Percentiles rank a stretch among this genome's conserved stretches.
Conservation (phyloP, 192 early-diverging fungal genomes). For the Podila clonocystis region DNA sequence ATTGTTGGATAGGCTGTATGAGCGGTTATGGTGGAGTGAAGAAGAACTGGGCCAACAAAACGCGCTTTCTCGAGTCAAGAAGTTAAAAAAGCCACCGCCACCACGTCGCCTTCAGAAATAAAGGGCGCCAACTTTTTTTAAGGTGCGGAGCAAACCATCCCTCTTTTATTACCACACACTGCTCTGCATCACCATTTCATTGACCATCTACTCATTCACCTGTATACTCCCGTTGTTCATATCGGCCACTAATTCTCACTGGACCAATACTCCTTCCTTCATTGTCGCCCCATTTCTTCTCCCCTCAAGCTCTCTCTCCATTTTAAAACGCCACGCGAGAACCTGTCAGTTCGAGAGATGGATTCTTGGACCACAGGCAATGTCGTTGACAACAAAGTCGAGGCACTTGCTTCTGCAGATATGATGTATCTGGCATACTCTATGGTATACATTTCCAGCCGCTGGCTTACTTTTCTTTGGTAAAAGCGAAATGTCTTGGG, state of each 20-base stretch:
- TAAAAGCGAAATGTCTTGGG: no score
- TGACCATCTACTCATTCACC: neutral
- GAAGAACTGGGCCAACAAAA: neutral
- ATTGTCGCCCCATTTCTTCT: no score
- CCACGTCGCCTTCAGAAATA: neutral
- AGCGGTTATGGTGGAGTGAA: neutral
- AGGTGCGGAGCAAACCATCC: neutral
- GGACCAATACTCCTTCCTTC: neutral
- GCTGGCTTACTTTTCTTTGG: neutral
- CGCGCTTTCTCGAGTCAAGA: neutral
- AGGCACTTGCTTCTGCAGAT: conserved; percentile 27
- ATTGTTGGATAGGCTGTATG: neutral
- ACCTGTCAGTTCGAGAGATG: conserved; percentile 10
- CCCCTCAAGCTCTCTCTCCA: neutral
- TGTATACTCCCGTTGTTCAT: neutral
- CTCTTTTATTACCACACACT: neutral
- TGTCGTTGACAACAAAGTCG: conserved; percentile 9
- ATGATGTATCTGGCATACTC: conserved; percentile 29
- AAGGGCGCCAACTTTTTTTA: neutral
- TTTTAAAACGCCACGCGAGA: neutral
- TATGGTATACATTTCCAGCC: conserved; percentile 3
- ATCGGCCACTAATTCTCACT: neutral
- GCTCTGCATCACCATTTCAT: neutral
- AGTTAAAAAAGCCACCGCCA: neutral
- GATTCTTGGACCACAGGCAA: conserved; percentile 11